Base-by-base conservation (phyloP, 2,329 filamentous ascomycete genomes). In the Sporothrix dimorphospora region DNA sequence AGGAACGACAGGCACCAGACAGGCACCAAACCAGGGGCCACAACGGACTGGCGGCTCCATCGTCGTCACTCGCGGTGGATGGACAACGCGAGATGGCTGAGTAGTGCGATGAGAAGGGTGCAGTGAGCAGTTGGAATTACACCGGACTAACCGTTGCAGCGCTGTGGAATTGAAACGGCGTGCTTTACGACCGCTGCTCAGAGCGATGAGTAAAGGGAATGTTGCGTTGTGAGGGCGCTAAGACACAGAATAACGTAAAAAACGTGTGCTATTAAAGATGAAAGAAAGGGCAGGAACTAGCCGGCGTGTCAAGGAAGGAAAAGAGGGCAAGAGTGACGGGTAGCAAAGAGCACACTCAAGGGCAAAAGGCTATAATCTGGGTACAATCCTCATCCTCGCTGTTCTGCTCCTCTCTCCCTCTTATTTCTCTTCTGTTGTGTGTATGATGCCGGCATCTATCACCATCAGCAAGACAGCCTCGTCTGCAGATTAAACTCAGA, bases 381-480 rank as follows among this genome's bases (percentile, higher is more conserved):
- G 16, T 19, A 30, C 61, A 47, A 21, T n/a, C 63, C 65, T 67
- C 65, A 9, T 38, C 45, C 8, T 67, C 38, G 14, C 21, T 27
- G 14, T 19, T 69, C 57, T 57, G 27, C 19, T 34, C 27, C 7
- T 67, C 57, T 27, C 55, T n/a, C 40, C 51, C 57, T 63, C n/a
- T 47, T 70, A 16, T 71, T 65, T 45, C 40, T n/a, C 45, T 65
- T 27, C 42, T 71, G n/a, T 27, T 72, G 51, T 69, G 16, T 72
- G 42, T 30, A 74, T 73, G 71, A 72, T 72, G 68, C 66, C 11
- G 42, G 71, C 66, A 71, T 65, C 47, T 11, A 47, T 27, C 63
- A 73, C 34, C 53, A 61, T 42, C 65, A 57, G 69, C 45, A 67
- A 51, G 45, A 51, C 45, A 67, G 42, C 65, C 27, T 49, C 45